Base-by-base conservation (phyloP, 75 land plant species). In the Sequoiadendron giganteum region DNA sequence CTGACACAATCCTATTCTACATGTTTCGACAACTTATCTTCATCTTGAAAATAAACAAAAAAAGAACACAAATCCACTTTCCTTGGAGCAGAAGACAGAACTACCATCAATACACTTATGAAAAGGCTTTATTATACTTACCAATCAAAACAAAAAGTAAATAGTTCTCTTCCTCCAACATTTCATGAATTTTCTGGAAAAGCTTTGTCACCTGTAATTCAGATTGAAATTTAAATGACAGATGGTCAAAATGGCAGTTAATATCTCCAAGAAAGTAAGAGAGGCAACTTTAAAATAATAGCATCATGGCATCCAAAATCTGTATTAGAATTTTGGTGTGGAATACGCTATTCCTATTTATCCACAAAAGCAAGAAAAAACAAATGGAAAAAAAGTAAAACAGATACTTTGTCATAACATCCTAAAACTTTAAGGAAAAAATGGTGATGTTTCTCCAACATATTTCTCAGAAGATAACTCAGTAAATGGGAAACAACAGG, bases 61-160 rank as follows among this genome's bases (percentile, higher is more conserved):
- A 34, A 3, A 19, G 6, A 1, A 85, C 86, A 55, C 86, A 54
- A 85, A 32, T 85, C 1, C 5, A 85, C 34, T 19, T 85, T 10
- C 8, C 36, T 9, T 70, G 5, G 18, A 39, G 16, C 80, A 80
- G 32, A n/a, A 52, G 52, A 47, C 3, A 87, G 14, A 39, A 79
- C n/a, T 3, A 25, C 25, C 28, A 65, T 65, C n/a, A 25, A 28
- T 28, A 40, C 48, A 18, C 4, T 1, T 32, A 34, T 14, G 9
- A 14, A 18, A 28, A 88, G 56, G 43, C 25, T 52, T 6, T 38
- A 18, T 15, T 52, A 32, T n/a, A 87, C 95, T 91, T 85, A 97
- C 99, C 99, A 91, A 97, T 94, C 75, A 97, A 91, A 86, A 97
- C 94, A 93, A 97, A 95, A 85, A 97, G 94, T 89, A 97, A 91